Percentiles rank a stretch among this genome's conserved stretches.
Evolutionary conservation across 2,329 filamentous ascomycete species (phyloP).

Genomic region (Xylariaceae sp.): DNA sequence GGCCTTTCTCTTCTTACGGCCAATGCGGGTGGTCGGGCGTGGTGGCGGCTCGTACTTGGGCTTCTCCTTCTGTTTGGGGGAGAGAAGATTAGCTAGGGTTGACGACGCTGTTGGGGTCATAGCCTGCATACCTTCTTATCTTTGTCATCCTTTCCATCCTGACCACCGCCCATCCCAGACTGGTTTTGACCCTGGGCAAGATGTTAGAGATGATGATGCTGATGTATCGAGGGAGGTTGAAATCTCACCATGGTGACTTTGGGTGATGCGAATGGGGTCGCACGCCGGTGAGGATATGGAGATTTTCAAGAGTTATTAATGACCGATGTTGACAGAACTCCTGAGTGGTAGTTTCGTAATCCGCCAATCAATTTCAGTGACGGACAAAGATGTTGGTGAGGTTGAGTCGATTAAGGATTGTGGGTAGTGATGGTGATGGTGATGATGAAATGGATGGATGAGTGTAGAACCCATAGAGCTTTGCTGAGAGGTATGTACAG

Average conservation of each 20-base stretch:
- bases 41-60: constrained; percentile 99
- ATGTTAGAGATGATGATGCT: constrained; percentile 11
- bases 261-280: constrained; percentile 13
- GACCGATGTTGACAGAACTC: too few species aligned
- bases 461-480: too few species aligned
- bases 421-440: too few species aligned
- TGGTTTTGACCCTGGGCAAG: constrained; percentile 70
- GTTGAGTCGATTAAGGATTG: too few species aligned
- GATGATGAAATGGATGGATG: too few species aligned
- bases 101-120: background rate
- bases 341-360: too few species aligned
- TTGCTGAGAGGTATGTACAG: too few species aligned
- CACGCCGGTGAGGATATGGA: constrained; percentile 5
- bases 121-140: constrained; percentile 84
- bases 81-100: constrained; percentile 1
- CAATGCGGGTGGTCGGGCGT: constrained; percentile 92
- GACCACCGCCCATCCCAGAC: constrained; percentile 76
- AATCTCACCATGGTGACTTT: constrained; percentile 26
- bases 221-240: background rate
- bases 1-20: constrained; percentile 96
- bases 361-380: too few species aligned
- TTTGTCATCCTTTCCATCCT: constrained; percentile 77
- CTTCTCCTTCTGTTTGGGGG: constrained; percentile 80
- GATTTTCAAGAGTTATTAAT: too few species aligned
- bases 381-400: too few species aligned